Evolutionary conservation across 768 basidiomycete genomes (phyloP).

Genomic region (Suillus subluteus): DNA sequence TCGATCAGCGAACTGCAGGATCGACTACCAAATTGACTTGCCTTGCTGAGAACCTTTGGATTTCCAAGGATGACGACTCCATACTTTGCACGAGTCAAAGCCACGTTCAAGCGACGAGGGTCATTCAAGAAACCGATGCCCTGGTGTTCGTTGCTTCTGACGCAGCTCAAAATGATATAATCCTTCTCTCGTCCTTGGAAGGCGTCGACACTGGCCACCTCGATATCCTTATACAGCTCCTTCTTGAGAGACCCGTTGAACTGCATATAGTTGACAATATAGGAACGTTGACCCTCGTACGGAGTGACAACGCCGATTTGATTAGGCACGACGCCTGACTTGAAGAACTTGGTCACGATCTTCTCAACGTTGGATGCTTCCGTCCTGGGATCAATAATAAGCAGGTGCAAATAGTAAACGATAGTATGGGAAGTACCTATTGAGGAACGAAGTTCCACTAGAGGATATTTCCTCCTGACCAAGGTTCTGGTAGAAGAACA

Average conservation of each 20-base stretch:
- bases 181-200: conserved; percentile 99
- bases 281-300: conserved; percentile 98
- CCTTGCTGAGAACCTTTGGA: conserved; percentile 99
- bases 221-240: conserved; percentile 98
- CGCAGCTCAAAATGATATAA: conserved; percentile 97
- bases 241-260: conserved; percentile 99
- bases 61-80: conserved; percentile 99
- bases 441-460: conserved; percentile 97
- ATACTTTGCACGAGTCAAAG: conserved; percentile 96
- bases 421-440: conserved; percentile 56
- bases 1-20: conserved; percentile 15
- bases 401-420: conserved; percentile 11
- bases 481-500: conserved; percentile 99
- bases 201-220: conserved; percentile 98
- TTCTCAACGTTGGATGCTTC: conserved; percentile 99
- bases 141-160: conserved; percentile 98
- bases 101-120: conserved; percentile 94
- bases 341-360: conserved; percentile 99
- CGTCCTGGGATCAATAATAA: conserved; percentile 57
- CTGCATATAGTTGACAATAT: conserved; percentile 99
- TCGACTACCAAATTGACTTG: conserved; percentile 36
- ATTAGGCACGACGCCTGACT: conserved; percentile 91
- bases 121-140: conserved; percentile 99
- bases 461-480: conserved; percentile 99
- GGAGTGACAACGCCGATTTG: conserved; percentile 99